Base-by-base conservation (phyloP, 805 yeast species). In the Metschnikowia amazonensis region DNA sequence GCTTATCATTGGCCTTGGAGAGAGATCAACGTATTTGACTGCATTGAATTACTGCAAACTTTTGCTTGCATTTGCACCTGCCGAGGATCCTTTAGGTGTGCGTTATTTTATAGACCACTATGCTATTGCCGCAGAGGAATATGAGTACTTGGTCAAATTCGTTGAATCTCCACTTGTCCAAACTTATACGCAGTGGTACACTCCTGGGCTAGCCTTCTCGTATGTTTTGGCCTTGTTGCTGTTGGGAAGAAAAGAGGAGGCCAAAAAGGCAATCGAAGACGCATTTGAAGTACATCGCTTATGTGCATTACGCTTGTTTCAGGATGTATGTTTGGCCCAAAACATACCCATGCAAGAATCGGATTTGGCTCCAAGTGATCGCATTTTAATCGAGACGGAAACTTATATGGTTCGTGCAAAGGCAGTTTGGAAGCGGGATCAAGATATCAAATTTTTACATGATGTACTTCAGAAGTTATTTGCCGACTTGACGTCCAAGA, bases 1-100 rank as follows among this genome's bases (percentile, higher is more conserved):
- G 52, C 82, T 85, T 57, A 79, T 89, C 46, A 73, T 76, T 10
- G 79, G 79, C 1, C 66, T 89, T 33, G 85, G 89, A 1, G 89
- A 85, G 55, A 77, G 87, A 57, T 86, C 95, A 3, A 86, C 92
- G 1, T 81, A 77, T 57, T 75, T 67, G 47, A 89, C 96, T 0
- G 95, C 96, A 0, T 74, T 86, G 35, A 79, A 80, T 34, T 89
- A 83, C 69, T 78, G 86, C 55, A 88, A 86, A 60, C 69, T 83
- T 5, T 67, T 89, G 40, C 69, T 86, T 50, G 78, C 89, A 2
- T 66, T 89, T 25, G 72, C 79, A 29, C 96, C 95, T 1, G 74
- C 81, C 2, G 86, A 84, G 46, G 96, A 89, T 67, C 96, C 96
- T 1, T 68, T 83, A 43, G 96, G 96, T 18, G 89, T 84, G 10